Percentiles rank a stretch among this genome's conserved stretches.
These are phyloP conservation scores for Chimonanthus praecox DNA, from an alignment of 164 flowering plant species.

Conservation along the genomic window DNA sequence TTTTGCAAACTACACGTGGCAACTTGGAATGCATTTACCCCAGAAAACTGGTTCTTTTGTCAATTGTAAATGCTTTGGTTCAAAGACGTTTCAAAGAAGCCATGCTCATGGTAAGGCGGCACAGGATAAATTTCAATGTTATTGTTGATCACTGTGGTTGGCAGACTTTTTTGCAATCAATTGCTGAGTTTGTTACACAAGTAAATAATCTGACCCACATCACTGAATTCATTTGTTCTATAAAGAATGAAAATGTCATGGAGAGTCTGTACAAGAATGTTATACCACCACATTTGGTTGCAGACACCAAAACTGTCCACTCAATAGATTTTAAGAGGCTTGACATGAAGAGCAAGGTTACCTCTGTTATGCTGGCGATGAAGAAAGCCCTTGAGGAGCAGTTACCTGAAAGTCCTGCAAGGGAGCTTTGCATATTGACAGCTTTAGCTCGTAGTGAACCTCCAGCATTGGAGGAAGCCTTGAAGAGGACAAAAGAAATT, in stretches of 20 bases:
- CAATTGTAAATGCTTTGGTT: slow-evolving; percentile 73
- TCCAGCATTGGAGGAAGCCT: slow-evolving; percentile 85
- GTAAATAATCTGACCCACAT: slow-evolving; percentile 75
- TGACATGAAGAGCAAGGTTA: slow-evolving; percentile 45
- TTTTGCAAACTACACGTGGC: slow-evolving; percentile 80
- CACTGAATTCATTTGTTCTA: slow-evolving; percentile 82
- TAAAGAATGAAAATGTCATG: slow-evolving; percentile 64
- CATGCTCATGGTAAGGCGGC: slow-evolving; percentile 82
- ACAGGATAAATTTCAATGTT: slow-evolving; percentile 85
- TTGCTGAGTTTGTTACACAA: slow-evolving; percentile 77
- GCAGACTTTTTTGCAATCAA: slow-evolving; percentile 55
- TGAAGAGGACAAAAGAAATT: slow-evolving; percentile 68
- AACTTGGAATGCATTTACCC: slow-evolving; percentile 90
- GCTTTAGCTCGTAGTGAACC: slow-evolving; percentile 90
- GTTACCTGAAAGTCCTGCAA: slow-evolving; percentile 61
- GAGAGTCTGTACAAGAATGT: slow-evolving; percentile 64
- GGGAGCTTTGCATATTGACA: slow-evolving; percentile 95
- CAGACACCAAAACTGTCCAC: slow-evolving; percentile 21
- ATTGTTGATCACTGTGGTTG: slow-evolving; percentile 83
- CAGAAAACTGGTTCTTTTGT: slow-evolving; percentile 73
- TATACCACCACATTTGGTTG: slow-evolving; percentile 23
- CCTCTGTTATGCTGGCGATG: slow-evolving; percentile 59
- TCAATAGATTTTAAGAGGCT: slow-evolving; percentile 6
- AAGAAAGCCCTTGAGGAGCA: slow-evolving; percentile 78
- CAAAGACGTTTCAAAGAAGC: slow-evolving; percentile 83